Evolutionary conservation across 2,329 filamentous ascomycete species (phyloP).

Genomic region (Fusarium tanahbumbuense): DNA sequence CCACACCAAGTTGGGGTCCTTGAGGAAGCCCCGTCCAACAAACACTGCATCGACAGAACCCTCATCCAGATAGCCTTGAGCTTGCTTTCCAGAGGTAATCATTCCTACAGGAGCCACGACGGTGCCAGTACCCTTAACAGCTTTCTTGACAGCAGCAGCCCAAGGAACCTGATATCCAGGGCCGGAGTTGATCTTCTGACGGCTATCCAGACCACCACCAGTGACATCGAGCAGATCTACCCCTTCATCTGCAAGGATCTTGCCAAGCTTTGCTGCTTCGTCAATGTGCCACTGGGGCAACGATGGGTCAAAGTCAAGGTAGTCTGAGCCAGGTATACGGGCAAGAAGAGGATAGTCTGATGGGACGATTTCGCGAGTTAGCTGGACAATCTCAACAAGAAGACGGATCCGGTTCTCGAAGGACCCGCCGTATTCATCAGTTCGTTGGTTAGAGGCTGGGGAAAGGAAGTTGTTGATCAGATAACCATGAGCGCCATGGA

Average conservation of each 20-base stretch:
- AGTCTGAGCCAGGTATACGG: constrained; percentile 76
- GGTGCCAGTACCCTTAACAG: constrained; percentile 66
- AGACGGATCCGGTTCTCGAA: constrained; percentile 58
- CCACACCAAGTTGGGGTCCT: constrained; percentile 66
- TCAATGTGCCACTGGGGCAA: constrained; percentile 70
- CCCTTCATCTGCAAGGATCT: constrained; percentile 70
- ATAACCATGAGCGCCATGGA: constrained; percentile 63
- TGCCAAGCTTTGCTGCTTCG: constrained; percentile 72
- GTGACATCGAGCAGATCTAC: constrained; percentile 80
- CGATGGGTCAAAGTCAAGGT: constrained; percentile 70
- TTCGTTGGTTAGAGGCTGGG: constrained; percentile 61
- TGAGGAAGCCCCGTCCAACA: constrained; percentile 64
- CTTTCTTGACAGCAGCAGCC: constrained; percentile 73
- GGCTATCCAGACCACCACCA: constrained; percentile 71
- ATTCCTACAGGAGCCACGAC: constrained; percentile 58
- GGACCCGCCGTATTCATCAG: constrained; percentile 62
- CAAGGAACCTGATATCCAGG: constrained; percentile 78
- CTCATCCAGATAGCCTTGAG: constrained; percentile 59
- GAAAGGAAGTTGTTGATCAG: constrained; percentile 65
- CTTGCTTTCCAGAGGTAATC: constrained; percentile 57
- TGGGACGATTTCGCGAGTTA: constrained; percentile 35
- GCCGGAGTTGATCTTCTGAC: constrained; percentile 66
- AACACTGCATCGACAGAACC: constrained; percentile 60
- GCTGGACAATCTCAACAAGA: constrained; percentile 58
- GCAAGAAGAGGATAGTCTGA: constrained; percentile 68